Conservation (phyloP, 2,329 filamentous ascomycete genomes). For the Aureobasidium sp. region DNA sequence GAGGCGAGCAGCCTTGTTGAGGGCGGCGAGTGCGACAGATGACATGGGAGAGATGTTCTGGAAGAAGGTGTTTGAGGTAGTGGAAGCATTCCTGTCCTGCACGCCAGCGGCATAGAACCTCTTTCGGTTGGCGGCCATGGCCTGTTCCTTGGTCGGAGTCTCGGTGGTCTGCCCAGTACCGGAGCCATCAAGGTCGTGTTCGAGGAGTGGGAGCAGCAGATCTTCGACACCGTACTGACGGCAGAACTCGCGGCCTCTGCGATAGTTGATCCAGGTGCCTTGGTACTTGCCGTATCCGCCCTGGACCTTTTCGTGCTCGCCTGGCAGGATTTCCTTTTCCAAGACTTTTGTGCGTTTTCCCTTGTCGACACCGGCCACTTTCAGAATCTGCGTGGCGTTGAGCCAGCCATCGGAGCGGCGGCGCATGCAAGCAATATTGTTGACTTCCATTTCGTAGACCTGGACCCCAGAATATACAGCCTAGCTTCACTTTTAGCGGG, state of each 20-base stretch:
- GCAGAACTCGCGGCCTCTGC: conserved; percentile 86
- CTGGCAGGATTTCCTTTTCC: conserved; percentile 93
- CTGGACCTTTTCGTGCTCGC: conserved; percentile 97
- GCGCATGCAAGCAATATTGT: conserved; percentile 89
- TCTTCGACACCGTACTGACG: conserved; percentile 71
- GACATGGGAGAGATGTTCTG: conserved; percentile 93
- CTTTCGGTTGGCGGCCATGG: conserved; percentile 88
- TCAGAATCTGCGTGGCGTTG: conserved; percentile 96
- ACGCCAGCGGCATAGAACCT: conserved; percentile 74
- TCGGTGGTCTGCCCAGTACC: conserved; percentile 69
- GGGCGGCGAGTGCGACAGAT: conserved; percentile 86
- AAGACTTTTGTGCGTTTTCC: conserved; percentile 95
- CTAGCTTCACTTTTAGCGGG: conserved; percentile 31
- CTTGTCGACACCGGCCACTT: conserved; percentile 95
- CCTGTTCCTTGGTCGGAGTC: conserved; percentile 96
- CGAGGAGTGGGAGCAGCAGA: conserved; percentile 63
- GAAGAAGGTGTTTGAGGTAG: conserved; percentile 80
- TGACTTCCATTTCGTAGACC: conserved; percentile 98
- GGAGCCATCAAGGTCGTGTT: conserved; percentile 73
- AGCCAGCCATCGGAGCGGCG: conserved; percentile 91
- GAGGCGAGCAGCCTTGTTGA: conserved; percentile 84
- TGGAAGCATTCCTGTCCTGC: conserved; percentile 51
- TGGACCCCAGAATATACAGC: conserved; percentile 92
- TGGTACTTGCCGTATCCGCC: conserved; percentile 98
- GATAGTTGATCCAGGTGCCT: conserved; percentile 96